Evolutionary conservation across 805 yeast species (phyloP).

Genomic region (Cyberlindnera bimundalis): DNA sequence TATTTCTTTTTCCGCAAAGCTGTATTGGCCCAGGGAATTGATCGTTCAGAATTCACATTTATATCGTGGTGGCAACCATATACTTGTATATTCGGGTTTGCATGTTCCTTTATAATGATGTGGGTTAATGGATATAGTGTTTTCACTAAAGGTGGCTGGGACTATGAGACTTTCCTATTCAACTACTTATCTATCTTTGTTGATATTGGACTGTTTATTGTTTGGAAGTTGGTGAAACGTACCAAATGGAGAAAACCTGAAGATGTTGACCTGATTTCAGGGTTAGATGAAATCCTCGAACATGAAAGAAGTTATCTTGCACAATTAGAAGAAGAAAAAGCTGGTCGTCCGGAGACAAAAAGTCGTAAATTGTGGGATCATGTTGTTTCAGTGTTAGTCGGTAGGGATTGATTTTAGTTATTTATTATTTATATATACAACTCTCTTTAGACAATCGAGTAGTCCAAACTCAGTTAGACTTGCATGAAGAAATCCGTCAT

Average conservation of each 20-base stretch:
- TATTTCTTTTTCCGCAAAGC: constrained; percentile 64
- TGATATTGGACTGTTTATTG: constrained; percentile 42
- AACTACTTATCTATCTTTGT: constrained; percentile 70
- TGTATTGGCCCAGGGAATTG: constrained; percentile 48
- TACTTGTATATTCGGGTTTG: constrained; percentile 46
- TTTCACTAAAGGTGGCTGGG: constrained; percentile 67
- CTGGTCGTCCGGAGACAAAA: constrained; percentile 20
- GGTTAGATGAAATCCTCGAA: constrained; percentile 53
- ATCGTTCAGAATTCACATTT: constrained; percentile 44
- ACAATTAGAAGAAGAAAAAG: constrained; percentile 20
- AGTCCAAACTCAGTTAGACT: too few relatives aligned
- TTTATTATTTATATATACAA: not conserved
- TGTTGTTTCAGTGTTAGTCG: constrained; percentile 20
- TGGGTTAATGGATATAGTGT: constrained; percentile 66
- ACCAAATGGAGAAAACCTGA: constrained; percentile 42
- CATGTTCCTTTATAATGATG: constrained; percentile 47
- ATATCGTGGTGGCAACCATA: constrained; percentile 60
- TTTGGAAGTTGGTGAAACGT: constrained; percentile 51
- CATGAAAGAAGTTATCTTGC: constrained; percentile 40
- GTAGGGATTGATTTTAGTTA: constrained; percentile 21
- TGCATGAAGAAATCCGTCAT: too few relatives aligned
- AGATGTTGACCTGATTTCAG: constrained; percentile 53
- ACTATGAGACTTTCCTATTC: constrained; percentile 57
- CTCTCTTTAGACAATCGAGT: too few relatives aligned
- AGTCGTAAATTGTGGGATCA: constrained; percentile 13